Evolutionary conservation across 2,329 filamentous ascomycete genomes (phyloP).

Genomic region (Stachybotrys elegans): DNA sequence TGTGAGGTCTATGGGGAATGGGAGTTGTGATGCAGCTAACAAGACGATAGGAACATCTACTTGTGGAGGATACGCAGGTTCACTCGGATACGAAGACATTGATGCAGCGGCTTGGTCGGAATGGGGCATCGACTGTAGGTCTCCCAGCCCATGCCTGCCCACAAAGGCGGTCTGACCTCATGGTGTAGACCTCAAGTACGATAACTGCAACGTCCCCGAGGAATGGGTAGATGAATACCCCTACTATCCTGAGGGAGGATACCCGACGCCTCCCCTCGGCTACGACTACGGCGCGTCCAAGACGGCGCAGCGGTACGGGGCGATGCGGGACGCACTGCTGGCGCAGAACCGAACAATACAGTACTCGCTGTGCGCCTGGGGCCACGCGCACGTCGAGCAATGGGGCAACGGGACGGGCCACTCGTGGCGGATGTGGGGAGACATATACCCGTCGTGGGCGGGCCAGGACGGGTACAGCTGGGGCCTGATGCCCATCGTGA

Average conservation of each 20-base stretch:
- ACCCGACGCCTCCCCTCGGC: conserved; percentile 12
- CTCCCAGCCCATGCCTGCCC: not conserved
- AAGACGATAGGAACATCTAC: conserved; percentile 11
- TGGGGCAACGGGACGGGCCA: conserved; percentile 46
- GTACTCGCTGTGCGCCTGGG: conserved; percentile 51
- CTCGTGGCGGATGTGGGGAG: conserved; percentile 35
- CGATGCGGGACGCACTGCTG: conserved; percentile 48
- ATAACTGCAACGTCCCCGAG: conserved; percentile 44
- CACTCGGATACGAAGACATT: conserved; percentile 48
- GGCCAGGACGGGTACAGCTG: conserved; percentile 15
- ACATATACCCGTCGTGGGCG: conserved; percentile 22
- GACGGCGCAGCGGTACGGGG: conserved; percentile 35
- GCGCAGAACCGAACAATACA: conserved; percentile 39
- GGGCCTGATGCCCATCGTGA: conserved; percentile 35
- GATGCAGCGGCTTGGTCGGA: conserved; percentile 53
- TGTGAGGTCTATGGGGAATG: conserved; percentile 3
- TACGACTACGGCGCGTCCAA: conserved; percentile 20
- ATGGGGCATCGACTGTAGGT: conserved; percentile 53
- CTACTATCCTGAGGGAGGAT: conserved; percentile 14
- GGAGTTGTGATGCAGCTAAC: not conserved
- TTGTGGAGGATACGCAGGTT: conserved; percentile 33
- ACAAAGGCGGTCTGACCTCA: conserved; percentile 10
- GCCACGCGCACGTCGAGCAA: conserved; percentile 39
- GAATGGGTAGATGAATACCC: conserved; percentile 31
- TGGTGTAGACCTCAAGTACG: conserved; percentile 19